Base-by-base conservation (phyloP, 176 grass and related monocot genomes). In the Rhynchospora breviuscula region DNA sequence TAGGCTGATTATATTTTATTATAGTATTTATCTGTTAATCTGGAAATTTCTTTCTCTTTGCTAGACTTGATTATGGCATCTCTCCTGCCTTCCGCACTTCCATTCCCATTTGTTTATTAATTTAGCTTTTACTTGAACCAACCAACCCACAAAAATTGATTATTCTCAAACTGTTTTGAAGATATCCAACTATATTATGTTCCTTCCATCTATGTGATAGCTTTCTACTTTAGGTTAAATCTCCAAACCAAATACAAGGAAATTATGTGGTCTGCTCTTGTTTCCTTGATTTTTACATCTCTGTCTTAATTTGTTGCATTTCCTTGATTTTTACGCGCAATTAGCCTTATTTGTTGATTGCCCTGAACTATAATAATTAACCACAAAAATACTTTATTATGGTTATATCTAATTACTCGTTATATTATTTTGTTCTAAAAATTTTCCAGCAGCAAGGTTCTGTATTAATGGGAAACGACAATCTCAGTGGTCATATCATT, bases 401-500 rank as follows among this genome's bases (percentile, higher is more conserved):
- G 45, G 10, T 4, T 77, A 7, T 14, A 46, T 59, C 23, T 56
- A 57, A 25, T 21, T 59, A 10, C 31, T 58, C 21, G 75, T 72
- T 59, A 51, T 84, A 54, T 23, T 21, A 18, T 84, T 53, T 25
- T 70, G 23, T 21, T 56, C 57, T 43, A 58, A 82, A 65, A 65
- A 13, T 10, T 79, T 80, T 22, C 3, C 49, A 79, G 80, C 88
- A 89, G 84, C 67, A 89, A 86, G 26, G 79, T 66, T 83, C 88
- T 61, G 68, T 86, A 60, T 43, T 85, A 6, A 85, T 85, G 60
- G 88, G 77, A 19, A 82, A 74, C 63, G 84, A 89, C 66, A 21
- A 64, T 45, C 68, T 89, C 53, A 89, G 84, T 17, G 88, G 88
- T 15, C 84, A 89, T 86, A 89, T 89, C 67, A 89, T 89, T 67